Conservation (phyloP, 305 asterid species). For the Vinca major region DNA sequence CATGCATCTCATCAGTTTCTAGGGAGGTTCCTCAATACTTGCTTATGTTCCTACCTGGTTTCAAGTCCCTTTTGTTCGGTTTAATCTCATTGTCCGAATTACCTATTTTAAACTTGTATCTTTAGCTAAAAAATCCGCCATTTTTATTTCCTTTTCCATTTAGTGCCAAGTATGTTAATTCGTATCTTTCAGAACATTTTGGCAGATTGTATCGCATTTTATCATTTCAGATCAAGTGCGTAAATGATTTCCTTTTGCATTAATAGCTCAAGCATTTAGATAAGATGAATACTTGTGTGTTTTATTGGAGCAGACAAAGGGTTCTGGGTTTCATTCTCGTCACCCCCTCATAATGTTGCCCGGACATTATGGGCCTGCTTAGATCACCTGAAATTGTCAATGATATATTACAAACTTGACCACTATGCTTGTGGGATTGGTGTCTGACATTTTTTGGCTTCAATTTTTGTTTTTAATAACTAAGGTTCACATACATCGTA, state of each 20-base stretch:
- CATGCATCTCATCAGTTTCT: background rate
- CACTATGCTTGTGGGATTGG: background rate
- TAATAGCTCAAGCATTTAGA: background rate
- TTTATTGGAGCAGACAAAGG: background rate
- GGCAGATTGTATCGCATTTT: background rate
- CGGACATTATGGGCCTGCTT: background rate
- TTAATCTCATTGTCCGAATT: background rate
- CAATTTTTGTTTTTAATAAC: background rate
- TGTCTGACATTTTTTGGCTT: background rate
- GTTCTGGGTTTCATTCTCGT: background rate
- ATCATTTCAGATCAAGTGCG: background rate
- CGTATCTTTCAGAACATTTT: background rate
- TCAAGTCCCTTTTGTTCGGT: background rate
- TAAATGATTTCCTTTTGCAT: background rate
- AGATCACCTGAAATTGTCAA: background rate
- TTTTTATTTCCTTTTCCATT: background rate
- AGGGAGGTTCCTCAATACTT: background rate
- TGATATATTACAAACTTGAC: background rate
- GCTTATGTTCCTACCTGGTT: background rate
- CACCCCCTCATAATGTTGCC: background rate
- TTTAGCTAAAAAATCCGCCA: background rate
- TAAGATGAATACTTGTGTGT: background rate
- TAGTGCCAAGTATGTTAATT: background rate
- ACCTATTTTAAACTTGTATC: background rate
- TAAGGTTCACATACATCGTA: background rate